Evolutionary conservation across 805 yeast species (phyloP).

Genomic region (Sugiyamaella smithiae): DNA sequence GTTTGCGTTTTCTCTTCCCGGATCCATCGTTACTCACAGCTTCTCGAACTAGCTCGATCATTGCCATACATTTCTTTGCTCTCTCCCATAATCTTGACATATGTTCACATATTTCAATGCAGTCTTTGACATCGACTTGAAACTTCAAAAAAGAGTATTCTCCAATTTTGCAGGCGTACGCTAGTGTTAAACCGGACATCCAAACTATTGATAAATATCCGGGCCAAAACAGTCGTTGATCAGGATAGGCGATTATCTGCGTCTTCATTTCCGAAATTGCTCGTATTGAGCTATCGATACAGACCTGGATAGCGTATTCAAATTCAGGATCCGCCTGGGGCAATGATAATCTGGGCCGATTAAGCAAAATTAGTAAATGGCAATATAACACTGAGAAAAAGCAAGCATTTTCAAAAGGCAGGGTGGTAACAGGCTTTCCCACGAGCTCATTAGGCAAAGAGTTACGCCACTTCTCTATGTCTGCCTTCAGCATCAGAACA

Average conservation of each 20-base stretch:
- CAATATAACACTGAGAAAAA: slow-evolving; percentile 6
- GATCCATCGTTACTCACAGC: background rate
- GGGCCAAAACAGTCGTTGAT: slow-evolving; percentile 10
- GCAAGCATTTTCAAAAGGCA: slow-evolving; percentile 7
- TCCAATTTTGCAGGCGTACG: slow-evolving; percentile 6
- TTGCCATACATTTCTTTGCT: background rate
- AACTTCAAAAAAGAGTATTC: background rate
- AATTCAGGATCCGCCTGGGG: slow-evolving; percentile 7
- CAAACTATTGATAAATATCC: slow-evolving; percentile 8
- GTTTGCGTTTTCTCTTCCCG: background rate
- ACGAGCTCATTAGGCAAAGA: slow-evolving; percentile 4
- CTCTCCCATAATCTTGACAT: slow-evolving; percentile 4
- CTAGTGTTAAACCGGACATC: slow-evolving; percentile 10
- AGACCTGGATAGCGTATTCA: slow-evolving; percentile 7
- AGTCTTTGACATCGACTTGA: background rate
- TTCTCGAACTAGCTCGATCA: background rate
- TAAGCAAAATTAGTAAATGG: slow-evolving; percentile 1
- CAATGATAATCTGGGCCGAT: slow-evolving; percentile 8
- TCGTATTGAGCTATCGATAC: slow-evolving; percentile 4
- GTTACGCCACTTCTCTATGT: slow-evolving; percentile 10
- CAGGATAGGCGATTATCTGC: background rate
- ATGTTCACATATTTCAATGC: slow-evolving; percentile 7
- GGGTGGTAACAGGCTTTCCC: background rate
- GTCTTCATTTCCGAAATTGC: background rate
- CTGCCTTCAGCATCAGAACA: slow-evolving; percentile 7